phyloP scores from a whole-genome alignment of 2,329 filamentous ascomycete genomes.

The Aspergillus awamori region DNA sequence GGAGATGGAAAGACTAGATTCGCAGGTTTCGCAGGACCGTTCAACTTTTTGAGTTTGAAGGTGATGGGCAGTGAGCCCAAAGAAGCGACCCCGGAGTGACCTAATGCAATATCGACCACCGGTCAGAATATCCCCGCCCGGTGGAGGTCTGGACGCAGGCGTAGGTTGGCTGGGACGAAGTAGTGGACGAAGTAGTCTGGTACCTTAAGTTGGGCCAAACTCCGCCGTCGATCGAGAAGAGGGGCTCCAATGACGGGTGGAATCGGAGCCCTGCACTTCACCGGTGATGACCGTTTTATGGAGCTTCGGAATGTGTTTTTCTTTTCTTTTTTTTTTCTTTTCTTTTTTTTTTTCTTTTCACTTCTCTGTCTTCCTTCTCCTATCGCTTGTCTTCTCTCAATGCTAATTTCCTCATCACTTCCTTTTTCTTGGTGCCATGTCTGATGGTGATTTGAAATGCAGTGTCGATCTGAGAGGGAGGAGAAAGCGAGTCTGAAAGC shows the following conservation, averaged over 20 bases:
- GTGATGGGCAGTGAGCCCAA: neutral
- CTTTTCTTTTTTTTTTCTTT: neutral
- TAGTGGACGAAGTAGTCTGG: neutral
- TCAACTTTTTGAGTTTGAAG: neutral
- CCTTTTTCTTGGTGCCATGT: too few relatives aligned
- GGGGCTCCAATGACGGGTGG: conserved; percentile 6
- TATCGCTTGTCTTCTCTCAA: too few relatives aligned
- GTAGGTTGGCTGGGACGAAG: neutral
- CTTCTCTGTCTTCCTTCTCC: neutral
- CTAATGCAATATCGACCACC: conserved; percentile 9
- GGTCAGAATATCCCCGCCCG: conserved; percentile 2
- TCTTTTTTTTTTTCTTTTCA: neutral
- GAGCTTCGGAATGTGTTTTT: neutral
- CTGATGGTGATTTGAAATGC: neutral
- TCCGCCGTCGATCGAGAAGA: conserved; percentile 7
- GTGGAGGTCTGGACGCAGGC: conserved; percentile 2
- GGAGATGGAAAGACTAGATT: neutral
- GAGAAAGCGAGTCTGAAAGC: neutral
- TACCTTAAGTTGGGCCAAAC: conserved; percentile 9
- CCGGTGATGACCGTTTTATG: conserved; percentile 1
- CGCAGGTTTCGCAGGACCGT: neutral
- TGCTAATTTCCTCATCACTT: too few relatives aligned
- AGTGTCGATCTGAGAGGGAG: neutral
- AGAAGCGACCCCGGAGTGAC: conserved; percentile 11
- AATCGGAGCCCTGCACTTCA: neutral